These are phyloP conservation scores for Dacryopinax spathularia DNA, from an alignment of 768 basidiomycete species.

Conservation along the genomic window DNA sequence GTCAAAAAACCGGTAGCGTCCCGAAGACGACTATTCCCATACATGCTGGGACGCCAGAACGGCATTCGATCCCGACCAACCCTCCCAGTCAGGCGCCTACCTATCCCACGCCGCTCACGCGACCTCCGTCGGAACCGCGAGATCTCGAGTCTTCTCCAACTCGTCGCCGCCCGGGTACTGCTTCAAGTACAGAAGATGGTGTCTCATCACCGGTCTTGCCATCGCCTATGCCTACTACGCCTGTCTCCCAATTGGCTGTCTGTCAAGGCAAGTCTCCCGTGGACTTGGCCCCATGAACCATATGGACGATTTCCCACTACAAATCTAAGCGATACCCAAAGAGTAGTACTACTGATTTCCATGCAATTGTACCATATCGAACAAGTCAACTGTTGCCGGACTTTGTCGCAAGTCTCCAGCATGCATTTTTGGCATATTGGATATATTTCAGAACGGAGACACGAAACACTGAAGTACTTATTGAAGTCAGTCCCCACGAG, in stretches of 20 bases:
- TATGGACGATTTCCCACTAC: constrained; percentile 2
- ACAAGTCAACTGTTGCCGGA: neutral
- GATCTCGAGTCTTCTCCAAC: neutral
- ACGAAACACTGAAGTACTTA: too few relatives aligned
- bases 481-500: too few relatives aligned
- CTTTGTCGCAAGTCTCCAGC: neutral
- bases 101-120: neutral
- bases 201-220: neutral
- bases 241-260: neutral
- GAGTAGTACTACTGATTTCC: constrained; percentile 5
- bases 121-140: neutral
- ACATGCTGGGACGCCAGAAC: neutral
- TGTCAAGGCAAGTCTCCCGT: neutral
- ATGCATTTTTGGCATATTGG: neutral
- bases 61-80: neutral
- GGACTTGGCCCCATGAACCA: neutral
- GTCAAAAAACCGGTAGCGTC: neutral
- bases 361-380: constrained; percentile 4
- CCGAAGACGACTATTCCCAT: neutral
- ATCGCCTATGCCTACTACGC: neutral
- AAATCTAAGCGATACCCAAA: constrained; percentile 1
- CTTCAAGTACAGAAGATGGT: neutral
- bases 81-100: neutral
- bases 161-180: neutral
- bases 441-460: too few relatives aligned